phyloP scores from a whole-genome alignment of 345 rosid genomes.

The Bruguiera sexangula region DNA sequence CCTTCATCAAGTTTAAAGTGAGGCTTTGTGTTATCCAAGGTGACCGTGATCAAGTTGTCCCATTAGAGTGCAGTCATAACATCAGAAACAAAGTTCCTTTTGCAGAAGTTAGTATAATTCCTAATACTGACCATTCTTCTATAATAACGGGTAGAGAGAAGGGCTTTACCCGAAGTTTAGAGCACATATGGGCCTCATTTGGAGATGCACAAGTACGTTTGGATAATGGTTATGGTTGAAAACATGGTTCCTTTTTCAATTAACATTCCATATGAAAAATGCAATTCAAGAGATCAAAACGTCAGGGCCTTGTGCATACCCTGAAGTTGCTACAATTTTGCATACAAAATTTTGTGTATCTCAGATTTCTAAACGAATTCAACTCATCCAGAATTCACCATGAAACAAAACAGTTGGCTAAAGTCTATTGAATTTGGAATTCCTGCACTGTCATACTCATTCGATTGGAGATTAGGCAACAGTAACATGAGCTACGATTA shows the following conservation, averaged over 20 bases:
- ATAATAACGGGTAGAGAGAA: constrained; percentile 53
- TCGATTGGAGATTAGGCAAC: no score
- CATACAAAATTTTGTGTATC: no score
- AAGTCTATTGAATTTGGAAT: no score
- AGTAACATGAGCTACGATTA: no score
- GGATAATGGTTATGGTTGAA: not conserved
- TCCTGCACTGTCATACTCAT: no score
- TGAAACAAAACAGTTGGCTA: no score
- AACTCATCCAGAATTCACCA: no score
- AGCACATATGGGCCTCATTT: constrained; percentile 46
- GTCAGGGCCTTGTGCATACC: not conserved
- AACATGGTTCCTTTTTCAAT: not conserved
- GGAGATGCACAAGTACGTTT: not conserved
- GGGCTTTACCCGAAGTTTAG: constrained; percentile 42
- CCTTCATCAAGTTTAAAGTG: constrained; percentile 27
- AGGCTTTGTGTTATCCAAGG: constrained; percentile 59
- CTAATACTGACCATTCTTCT: constrained; percentile 42
- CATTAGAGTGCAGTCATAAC: constrained; percentile 50
- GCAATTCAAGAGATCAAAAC: no score
- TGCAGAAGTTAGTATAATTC: constrained; percentile 39
- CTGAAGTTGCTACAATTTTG: not conserved
- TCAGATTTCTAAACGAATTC: no score
- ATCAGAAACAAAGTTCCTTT: constrained; percentile 46
- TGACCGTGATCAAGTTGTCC: constrained; percentile 47
- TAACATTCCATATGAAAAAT: not conserved